phyloP scores from a whole-genome alignment of 176 grass and related monocot genomes.

The Eragrostis curvula region DNA sequence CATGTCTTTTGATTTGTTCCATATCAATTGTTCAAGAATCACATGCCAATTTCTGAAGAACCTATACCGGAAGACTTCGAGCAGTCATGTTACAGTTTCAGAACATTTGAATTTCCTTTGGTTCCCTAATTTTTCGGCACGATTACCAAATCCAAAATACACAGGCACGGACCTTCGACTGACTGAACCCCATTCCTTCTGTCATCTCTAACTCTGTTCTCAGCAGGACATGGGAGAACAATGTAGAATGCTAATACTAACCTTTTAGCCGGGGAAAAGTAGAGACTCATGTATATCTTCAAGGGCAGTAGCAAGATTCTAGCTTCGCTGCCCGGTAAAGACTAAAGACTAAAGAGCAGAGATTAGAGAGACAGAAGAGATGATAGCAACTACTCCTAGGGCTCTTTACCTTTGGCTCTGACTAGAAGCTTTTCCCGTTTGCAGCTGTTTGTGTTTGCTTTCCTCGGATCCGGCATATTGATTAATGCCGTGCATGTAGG shows the following conservation, averaged over 20 bases:
- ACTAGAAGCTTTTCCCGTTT: neutral
- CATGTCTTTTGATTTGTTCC: too few species aligned
- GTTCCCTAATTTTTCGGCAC: too few species aligned
- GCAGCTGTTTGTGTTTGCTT: constrained; percentile 36
- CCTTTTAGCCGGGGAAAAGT: neutral
- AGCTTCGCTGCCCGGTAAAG: neutral
- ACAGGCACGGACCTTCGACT: neutral
- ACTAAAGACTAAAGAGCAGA: neutral
- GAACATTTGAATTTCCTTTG: too few species aligned
- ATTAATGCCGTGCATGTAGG: constrained; percentile 6
- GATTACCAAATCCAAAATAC: too few species aligned
- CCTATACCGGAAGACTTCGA: too few species aligned
- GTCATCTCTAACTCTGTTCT: neutral
- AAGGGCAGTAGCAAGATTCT: neutral
- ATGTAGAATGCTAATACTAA: neutral
- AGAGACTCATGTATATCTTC: neutral
- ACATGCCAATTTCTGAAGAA: too few species aligned
- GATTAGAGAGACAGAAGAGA: constrained; percentile 27
- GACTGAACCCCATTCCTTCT: too few species aligned
- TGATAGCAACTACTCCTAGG: constrained; percentile 28
- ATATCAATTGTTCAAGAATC: too few species aligned
- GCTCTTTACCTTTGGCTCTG: too few species aligned
- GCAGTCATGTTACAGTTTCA: too few species aligned
- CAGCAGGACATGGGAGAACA: neutral
- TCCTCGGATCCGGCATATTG: constrained; percentile 40